phyloP scores from a whole-genome alignment of 495 filamentous ascomycete species.

The Pyrenula massariospora region DNA sequence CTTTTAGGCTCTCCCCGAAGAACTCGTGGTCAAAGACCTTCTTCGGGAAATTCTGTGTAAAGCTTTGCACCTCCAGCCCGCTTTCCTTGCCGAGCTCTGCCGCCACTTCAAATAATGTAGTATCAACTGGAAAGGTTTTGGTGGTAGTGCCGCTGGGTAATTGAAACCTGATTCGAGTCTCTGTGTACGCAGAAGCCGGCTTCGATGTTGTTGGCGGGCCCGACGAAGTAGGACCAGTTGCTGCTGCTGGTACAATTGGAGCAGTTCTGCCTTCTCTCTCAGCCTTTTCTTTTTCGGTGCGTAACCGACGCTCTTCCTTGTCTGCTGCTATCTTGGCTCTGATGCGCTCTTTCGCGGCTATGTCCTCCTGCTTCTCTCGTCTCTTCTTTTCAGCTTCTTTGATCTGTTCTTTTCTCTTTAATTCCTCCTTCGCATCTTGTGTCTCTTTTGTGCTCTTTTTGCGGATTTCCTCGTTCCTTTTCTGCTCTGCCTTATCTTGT shows the following conservation, averaged over 20 bases:
- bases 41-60: conserved; percentile 75
- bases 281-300: conserved; percentile 75
- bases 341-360: conserved; percentile 75
- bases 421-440: conserved; percentile 70
- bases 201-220: conserved; percentile 39
- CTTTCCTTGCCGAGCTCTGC: conserved; percentile 55
- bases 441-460: conserved; percentile 70
- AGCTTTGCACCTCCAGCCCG: conserved; percentile 54
- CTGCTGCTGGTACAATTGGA: conserved; percentile 28
- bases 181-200: conserved; percentile 54
- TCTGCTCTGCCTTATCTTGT: conserved; percentile 71
- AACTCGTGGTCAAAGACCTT: conserved; percentile 73
- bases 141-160: conserved; percentile 58
- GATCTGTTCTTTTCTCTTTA: conserved; percentile 74
- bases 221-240: conserved; percentile 22
- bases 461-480: conserved; percentile 89
- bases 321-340: conserved; percentile 87
- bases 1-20: conserved; percentile 84
- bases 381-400: conserved; percentile 80
- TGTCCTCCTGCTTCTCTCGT: conserved; percentile 77
- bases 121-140: conserved; percentile 74
- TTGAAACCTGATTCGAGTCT: conserved; percentile 74
- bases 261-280: conserved; percentile 61
- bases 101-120: conserved; percentile 89
- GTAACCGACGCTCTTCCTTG: conserved; percentile 70